Percentiles rank a stretch among this genome's conserved stretches.
These are phyloP conservation scores for Chlamydomonas sp. DNA, from an alignment of 139 green algal species.

Conservation along the genomic window DNA sequence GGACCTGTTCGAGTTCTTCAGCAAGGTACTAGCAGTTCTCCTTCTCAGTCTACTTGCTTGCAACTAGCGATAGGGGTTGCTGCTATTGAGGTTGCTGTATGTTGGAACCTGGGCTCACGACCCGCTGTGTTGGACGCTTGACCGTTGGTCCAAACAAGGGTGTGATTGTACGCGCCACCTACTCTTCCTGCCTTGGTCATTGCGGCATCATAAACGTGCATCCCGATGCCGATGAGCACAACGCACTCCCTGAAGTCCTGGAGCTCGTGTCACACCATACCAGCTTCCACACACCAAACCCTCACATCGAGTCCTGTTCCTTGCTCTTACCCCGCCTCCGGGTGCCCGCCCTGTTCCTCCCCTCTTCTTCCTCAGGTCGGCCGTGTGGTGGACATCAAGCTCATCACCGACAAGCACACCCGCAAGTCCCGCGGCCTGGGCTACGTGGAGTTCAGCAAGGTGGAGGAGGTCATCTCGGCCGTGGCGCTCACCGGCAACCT, in stretches of 20 bases:
- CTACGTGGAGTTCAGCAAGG: slow-evolving; percentile 88
- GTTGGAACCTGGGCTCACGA: no score
- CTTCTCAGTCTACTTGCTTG: neutral
- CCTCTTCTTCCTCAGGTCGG: slow-evolving; percentile 33
- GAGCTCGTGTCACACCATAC: no score
- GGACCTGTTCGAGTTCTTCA: slow-evolving; percentile 54
- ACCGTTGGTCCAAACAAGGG: no score
- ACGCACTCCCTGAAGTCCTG: no score
- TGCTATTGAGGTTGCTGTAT: no score
- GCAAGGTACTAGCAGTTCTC: neutral
- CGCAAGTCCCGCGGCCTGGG: slow-evolving; percentile 91
- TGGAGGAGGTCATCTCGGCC: slow-evolving; percentile 84
- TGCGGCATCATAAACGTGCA: no score
- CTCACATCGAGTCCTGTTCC: neutral
- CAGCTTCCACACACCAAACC: no score
- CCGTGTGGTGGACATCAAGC: slow-evolving; percentile 85
- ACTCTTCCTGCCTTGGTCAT: no score
- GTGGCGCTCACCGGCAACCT: slow-evolving; percentile 86
- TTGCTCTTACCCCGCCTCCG: neutral
- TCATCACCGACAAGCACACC: slow-evolving; percentile 94
- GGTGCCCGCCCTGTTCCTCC: neutral
- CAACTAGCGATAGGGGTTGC: neutral
- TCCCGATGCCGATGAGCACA: no score
- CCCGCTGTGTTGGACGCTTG: no score
- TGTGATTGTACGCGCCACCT: no score